A percentile compares a stretch with the other conserved stretches of the same genome.
Evolutionary conservation across 108 stramenopile genomes (phyloP).

Genomic region (Skeletonema marinoi): DNA sequence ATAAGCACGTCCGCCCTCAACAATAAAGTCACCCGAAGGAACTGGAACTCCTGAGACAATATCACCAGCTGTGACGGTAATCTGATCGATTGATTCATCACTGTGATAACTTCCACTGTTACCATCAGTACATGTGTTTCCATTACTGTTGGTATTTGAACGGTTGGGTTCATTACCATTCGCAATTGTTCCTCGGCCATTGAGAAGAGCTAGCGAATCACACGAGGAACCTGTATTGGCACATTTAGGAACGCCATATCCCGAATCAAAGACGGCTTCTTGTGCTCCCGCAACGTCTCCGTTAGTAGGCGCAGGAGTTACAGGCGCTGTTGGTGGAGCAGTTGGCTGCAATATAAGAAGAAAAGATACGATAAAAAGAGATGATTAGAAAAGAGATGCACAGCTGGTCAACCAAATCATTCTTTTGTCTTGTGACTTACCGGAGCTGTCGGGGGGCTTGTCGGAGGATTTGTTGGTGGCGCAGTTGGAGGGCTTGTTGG

Average conservation of each 20-base stretch:
- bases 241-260: constrained; percentile 23
- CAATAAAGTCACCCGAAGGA: constrained; percentile 1
- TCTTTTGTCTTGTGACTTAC: no score
- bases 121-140: constrained; percentile 8
- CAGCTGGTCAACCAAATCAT: no score
- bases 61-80: constrained; percentile 1
- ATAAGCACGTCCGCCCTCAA: constrained; percentile 4
- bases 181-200: constrained; percentile 14
- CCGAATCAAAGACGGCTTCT: constrained; percentile 9
- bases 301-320: not conserved
- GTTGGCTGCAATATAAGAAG: no score
- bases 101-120: constrained; percentile 12
- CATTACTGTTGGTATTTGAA: constrained; percentile 14
- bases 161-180: constrained; percentile 9
- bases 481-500: not conserved
- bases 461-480: not conserved
- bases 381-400: no score
- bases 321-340: not conserved
- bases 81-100: constrained; percentile 26
- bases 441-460: not conserved
- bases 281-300: not conserved
- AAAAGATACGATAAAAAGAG: no score
- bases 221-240: not conserved
- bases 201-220: constrained; percentile 1
- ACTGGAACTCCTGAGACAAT: not conserved